Evolutionary conservation across 2,329 filamentous ascomycete genomes (phyloP).

Genomic region (Arthrobotrys iridis): DNA sequence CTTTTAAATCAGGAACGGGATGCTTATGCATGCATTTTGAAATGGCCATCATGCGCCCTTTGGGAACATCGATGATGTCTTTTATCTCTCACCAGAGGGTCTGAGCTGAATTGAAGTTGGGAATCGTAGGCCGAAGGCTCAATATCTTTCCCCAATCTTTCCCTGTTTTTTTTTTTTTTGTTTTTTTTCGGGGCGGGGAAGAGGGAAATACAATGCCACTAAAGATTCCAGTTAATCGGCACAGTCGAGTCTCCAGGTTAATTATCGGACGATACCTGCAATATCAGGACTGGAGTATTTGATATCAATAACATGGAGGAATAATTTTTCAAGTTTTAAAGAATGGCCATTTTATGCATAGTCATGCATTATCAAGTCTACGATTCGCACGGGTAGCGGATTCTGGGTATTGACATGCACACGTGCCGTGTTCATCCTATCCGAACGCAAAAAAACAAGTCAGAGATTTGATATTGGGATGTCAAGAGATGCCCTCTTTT

Average conservation of each 20-base stretch:
- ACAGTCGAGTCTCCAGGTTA: background rate
- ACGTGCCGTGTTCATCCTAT: background rate
- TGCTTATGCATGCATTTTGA: background rate
- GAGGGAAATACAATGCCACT: background rate
- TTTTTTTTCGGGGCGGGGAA: too few species aligned
- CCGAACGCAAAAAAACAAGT: background rate
- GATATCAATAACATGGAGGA: background rate
- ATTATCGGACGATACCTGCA: background rate
- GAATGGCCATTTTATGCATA: slow-evolving; percentile 5
- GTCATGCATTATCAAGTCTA: slow-evolving; percentile 38
- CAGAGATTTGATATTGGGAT: background rate
- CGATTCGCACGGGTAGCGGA: background rate
- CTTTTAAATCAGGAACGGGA: background rate
- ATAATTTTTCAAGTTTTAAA: background rate
- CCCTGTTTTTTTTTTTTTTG: background rate
- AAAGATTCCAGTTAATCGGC: background rate
- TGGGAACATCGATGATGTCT: slow-evolving; percentile 4
- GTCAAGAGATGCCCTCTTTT: background rate
- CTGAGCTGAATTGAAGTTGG: background rate
- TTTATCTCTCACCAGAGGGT: background rate
- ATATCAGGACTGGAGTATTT: background rate
- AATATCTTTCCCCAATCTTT: too few species aligned
- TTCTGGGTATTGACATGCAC: background rate
- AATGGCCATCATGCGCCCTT: slow-evolving; percentile 4
- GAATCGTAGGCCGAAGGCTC: slow-evolving; percentile 7